Base-by-base conservation (phyloP, 192 early-diverging fungal species). In the Coemansia sp. region DNA sequence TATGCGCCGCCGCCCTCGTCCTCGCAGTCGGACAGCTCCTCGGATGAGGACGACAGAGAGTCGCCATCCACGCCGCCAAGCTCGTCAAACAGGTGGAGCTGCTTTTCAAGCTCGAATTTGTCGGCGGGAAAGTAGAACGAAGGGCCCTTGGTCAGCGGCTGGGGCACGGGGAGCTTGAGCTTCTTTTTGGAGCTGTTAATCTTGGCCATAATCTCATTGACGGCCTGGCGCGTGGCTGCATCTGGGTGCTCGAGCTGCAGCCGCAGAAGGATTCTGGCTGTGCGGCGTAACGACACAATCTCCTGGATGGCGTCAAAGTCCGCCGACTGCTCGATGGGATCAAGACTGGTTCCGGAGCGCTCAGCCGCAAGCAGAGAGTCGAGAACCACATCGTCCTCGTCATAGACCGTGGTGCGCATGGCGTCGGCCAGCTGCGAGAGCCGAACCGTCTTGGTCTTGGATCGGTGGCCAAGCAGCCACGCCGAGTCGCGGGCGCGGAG, bases 221-320 rank as follows among this genome's bases (percentile, higher is more conserved):
- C 68, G 41, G 63, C 69, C 39, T 69, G 61, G 54, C 79, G 70
- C 50, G 68, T 64, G n/a, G 54, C 64, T 25, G 64, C 19, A n/a
- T 72, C 64, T 2, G 79, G 74, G 49, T 76, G 74, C 70, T 81
- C 79, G 8, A 56, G 41, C 67, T 69, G 66, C 64, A 76, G 42
- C 2, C 74, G 79, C 55, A 81, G 58, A 61, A 81, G 70, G 37
- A 62, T 64, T 39, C 79, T 65, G 44, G 75, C 50, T 19, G 71
- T 59, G 57, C 62, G 59, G 5, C 79, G 72, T 51, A 81, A 42
- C 14, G 72, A 51, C 14, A 68, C 67, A 37, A 76, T 72, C 60
- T 81, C 74, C 68, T 76, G 79, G 48, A 76, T 69, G 45, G 63
- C 50, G 10, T 76, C 79, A 68, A 81, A 81, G 64, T 81, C 79